A percentile compares a stretch with the other conserved stretches of the same genome.
Conservation (phyloP, 2,329 filamentous ascomycete genomes). For the Ophiocordyceps camponoti-rufipedis region DNA sequence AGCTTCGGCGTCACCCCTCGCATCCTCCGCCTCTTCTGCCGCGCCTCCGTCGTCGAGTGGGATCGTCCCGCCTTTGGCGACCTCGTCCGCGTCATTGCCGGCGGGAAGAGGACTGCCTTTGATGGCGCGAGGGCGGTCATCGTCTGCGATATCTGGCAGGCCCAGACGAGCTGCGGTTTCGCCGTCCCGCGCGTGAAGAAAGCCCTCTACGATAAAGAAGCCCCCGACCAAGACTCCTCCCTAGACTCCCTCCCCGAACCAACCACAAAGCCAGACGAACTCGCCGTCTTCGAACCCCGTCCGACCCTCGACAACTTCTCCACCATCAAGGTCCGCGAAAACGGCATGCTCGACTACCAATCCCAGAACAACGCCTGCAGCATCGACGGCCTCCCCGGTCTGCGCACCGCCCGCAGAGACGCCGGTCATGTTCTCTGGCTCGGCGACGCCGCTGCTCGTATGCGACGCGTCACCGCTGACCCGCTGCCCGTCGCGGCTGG, state of each 20-base stretch:
- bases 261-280: conserved; percentile 12
- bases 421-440: conserved; percentile 27
- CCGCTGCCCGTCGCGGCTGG: conserved; percentile 14
- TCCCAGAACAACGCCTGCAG: conserved; percentile 32
- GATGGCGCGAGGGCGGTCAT: conserved; percentile 41
- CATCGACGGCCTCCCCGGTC: conserved; percentile 40
- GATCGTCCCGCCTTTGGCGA: conserved; percentile 28
- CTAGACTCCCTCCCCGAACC: not conserved
- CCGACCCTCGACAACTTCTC: conserved; percentile 36
- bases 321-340: conserved; percentile 25
- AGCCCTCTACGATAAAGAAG: conserved; percentile 15
- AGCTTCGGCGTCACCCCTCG: conserved; percentile 40
- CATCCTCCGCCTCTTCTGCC: conserved; percentile 48
- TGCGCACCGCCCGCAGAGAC: conserved; percentile 31
- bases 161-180: conserved; percentile 50
- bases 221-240: conserved; percentile 1
- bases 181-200: conserved; percentile 36
- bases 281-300: conserved; percentile 30
- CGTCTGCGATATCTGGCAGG: conserved; percentile 41
- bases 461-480: conserved; percentile 11
- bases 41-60: conserved; percentile 39
- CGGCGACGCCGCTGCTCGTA: conserved; percentile 16
- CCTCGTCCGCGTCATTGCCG: conserved; percentile 24
- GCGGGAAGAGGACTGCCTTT: conserved; percentile 17
- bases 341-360: conserved; percentile 36